phyloP scores from a whole-genome alignment of 768 basidiomycete genomes.

The Rossbeevera mucosa region DNA sequence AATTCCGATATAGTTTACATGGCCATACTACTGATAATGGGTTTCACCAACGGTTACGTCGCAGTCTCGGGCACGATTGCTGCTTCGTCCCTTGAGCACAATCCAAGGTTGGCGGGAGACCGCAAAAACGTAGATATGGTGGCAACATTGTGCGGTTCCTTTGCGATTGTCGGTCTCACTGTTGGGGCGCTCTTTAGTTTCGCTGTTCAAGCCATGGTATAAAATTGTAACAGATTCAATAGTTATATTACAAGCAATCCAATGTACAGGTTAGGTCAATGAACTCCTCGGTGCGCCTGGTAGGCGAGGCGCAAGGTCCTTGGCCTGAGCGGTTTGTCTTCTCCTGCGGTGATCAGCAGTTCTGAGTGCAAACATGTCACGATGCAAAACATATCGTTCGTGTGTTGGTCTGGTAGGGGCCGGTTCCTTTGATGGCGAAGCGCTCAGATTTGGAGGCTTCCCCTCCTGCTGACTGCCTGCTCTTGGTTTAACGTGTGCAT shows the following conservation, averaged over 20 bases:
- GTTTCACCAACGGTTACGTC: conserved; percentile 78
- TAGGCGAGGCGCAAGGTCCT: conserved; percentile 65
- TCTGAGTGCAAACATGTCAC: conserved; percentile 78
- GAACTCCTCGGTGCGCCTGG: conserved; percentile 50
- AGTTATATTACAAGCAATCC: background rate
- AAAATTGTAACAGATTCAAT: conserved; percentile 24
- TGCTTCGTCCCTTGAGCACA: conserved; percentile 76
- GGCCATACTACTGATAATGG: conserved; percentile 66
- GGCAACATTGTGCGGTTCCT: conserved; percentile 77
- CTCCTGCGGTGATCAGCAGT: conserved; percentile 68
- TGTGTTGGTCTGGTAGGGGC: conserved; percentile 48
- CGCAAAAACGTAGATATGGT: conserved; percentile 81
- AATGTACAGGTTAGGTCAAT: background rate
- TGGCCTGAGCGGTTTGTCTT: conserved; percentile 61
- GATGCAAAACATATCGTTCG: conserved; percentile 75
- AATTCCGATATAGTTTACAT: conserved; percentile 76
- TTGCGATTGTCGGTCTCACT: conserved; percentile 68
- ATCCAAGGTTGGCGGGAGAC: conserved; percentile 62
- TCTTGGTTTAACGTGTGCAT: conserved; percentile 34
- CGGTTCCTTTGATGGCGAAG: conserved; percentile 30
- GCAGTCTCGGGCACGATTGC: conserved; percentile 78
- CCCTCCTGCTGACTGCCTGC: conserved; percentile 20
- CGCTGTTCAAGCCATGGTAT: conserved; percentile 64
- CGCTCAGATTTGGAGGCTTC: conserved; percentile 24
- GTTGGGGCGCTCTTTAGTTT: conserved; percentile 80